A percentile compares a stretch with the other conserved stretches of the same genome.
Conservation (phyloP, 139 green algal species). For the Edaphochlamys debaryana region DNA sequence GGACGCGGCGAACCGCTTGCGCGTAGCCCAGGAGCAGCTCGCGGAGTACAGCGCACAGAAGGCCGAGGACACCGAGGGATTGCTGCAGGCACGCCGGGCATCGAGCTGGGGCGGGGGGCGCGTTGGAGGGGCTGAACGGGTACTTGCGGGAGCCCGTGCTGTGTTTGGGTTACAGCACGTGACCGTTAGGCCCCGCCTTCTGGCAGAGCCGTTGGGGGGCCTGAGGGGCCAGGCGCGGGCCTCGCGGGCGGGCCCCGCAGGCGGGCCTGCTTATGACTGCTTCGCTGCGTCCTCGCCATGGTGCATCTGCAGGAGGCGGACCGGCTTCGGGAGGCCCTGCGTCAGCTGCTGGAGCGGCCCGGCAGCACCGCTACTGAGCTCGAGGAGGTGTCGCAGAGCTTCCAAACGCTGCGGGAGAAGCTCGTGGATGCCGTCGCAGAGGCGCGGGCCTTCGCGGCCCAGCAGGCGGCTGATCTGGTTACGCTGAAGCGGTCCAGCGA, state of each 20-base stretch:
- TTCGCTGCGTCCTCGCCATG: too few relatives aligned
- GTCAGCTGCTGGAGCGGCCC: not conserved
- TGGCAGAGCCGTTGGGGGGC: too few relatives aligned
- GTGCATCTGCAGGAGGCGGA: slow-evolving; percentile 31
- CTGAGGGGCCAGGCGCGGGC: too few relatives aligned
- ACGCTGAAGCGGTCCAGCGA: slow-evolving; percentile 68
- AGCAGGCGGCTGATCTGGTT: slow-evolving; percentile 70
- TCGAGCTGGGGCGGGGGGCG: too few relatives aligned
- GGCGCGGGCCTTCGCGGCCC: slow-evolving; percentile 60
- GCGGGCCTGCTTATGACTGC: too few relatives aligned
- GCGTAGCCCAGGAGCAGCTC: slow-evolving; percentile 83
- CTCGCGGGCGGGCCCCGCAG: too few relatives aligned
- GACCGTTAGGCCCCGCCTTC: too few relatives aligned
- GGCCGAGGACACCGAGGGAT: not conserved
- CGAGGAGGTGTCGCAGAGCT: slow-evolving; percentile 8
- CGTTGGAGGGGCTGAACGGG: too few relatives aligned
- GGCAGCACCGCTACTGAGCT: slow-evolving; percentile 12
- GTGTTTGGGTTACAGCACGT: too few relatives aligned
- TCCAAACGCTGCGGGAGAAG: slow-evolving; percentile 17
- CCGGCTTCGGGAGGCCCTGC: not conserved
- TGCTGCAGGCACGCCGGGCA: slow-evolving; percentile 5
- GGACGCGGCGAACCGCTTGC: slow-evolving; percentile 65
- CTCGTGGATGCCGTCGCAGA: slow-evolving; percentile 65
- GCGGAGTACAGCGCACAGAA: slow-evolving; percentile 82
- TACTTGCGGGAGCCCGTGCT: too few relatives aligned